These are phyloP conservation scores for Yarrowia porcina DNA, from an alignment of 805 yeast species.

Conservation along the genomic window DNA sequence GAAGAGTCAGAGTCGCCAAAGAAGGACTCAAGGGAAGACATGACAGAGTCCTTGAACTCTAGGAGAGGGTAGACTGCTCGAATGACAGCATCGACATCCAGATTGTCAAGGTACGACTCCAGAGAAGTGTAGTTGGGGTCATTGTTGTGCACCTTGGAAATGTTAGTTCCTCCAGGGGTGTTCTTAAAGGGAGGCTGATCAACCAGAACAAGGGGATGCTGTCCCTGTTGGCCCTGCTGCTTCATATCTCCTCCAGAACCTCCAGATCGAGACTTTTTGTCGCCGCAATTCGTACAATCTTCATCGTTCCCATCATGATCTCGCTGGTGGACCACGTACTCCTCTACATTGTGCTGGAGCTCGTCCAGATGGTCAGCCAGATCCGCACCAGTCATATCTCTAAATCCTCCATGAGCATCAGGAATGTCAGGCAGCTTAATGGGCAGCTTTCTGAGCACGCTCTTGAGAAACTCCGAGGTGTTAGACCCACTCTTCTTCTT, in stretches of 20 bases:
- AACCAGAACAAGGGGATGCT: constrained; percentile 3
- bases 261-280: background rate
- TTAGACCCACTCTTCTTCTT: constrained; percentile 9
- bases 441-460: constrained; percentile 18
- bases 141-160: constrained; percentile 21
- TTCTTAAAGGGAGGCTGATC: constrained; percentile 17
- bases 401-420: constrained; percentile 25
- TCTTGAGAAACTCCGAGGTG: constrained; percentile 22
- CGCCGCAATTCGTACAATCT: background rate
- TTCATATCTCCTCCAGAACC: background rate
- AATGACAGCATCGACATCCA: constrained; percentile 16
- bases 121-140: constrained; percentile 21
- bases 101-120: constrained; percentile 1
- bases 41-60: constrained; percentile 27
- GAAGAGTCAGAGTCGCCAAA: constrained; percentile 27
- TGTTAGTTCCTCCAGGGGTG: constrained; percentile 18
- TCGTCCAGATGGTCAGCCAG: constrained; percentile 21
- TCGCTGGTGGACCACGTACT: constrained; percentile 17
- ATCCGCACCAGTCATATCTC: constrained; percentile 18
- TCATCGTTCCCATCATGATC: constrained; percentile 8
- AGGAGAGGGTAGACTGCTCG: constrained; percentile 18
- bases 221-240: background rate
- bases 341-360: constrained; percentile 19
- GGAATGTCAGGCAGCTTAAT: constrained; percentile 20
- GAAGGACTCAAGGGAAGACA: constrained; percentile 26